Percentiles rank a stretch among this genome's conserved stretches.
These are phyloP conservation scores for Serendipita sp. DNA, from an alignment of 768 basidiomycete genomes.

Conservation along the genomic window DNA sequence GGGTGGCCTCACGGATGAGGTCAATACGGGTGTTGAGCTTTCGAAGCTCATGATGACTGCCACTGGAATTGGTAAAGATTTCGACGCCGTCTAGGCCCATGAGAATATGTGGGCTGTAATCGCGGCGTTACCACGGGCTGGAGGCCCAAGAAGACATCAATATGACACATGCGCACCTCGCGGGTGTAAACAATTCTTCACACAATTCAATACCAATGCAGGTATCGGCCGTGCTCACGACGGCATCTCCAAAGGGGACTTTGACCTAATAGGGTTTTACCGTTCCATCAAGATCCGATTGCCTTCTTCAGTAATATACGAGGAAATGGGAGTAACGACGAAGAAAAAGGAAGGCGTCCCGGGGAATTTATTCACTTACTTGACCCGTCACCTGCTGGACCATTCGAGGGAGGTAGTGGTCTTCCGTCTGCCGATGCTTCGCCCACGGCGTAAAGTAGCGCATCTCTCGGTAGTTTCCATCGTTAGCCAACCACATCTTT, in stretches of 20 bases:
- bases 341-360: background rate
- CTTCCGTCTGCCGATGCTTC: constrained; percentile 78
- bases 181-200: constrained; percentile 94
- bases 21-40: constrained; percentile 85
- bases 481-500: constrained; percentile 99
- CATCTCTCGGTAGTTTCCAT: constrained; percentile 84
- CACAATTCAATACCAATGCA: constrained; percentile 95
- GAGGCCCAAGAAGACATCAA: background rate
- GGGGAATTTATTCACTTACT: constrained; percentile 25
- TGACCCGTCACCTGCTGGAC: constrained; percentile 80
- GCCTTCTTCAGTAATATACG: background rate
- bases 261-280: constrained; percentile 36
- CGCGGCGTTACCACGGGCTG: background rate
- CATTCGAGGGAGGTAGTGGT: constrained; percentile 80
- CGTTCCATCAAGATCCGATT: background rate
- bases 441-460: constrained; percentile 90
- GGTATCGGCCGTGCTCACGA: constrained; percentile 84
- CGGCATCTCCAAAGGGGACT: constrained; percentile 91
- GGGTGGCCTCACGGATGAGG: constrained; percentile 89
- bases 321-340: background rate
- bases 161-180: constrained; percentile 42
- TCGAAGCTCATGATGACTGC: constrained; percentile 95
- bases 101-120: constrained; percentile 72
- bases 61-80: constrained; percentile 97
- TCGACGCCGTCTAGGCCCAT: constrained; percentile 99